A percentile compares a stretch with the other conserved stretches of the same genome.
phyloP scores from a whole-genome alignment of 768 basidiomycete genomes.

The Russula sp. region DNA sequence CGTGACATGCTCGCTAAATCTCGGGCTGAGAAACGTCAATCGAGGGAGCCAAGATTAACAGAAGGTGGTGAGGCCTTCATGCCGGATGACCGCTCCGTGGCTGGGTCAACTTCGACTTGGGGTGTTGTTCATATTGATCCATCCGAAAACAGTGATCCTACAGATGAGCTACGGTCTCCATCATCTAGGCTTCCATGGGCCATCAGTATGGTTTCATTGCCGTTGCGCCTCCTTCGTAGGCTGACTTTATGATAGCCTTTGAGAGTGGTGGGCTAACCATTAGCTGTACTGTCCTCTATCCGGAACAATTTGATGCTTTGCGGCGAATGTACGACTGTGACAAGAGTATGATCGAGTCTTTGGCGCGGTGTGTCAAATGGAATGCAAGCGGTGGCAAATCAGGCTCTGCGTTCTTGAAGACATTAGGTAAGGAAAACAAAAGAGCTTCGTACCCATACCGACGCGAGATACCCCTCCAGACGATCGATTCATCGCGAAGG shows the following conservation, averaged over 20 bases:
- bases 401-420: constrained; percentile 94
- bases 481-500: constrained; percentile 98
- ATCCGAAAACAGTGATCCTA: constrained; percentile 58
- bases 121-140: constrained; percentile 84
- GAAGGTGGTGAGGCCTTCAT: constrained; percentile 83
- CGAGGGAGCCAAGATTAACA: constrained; percentile 46
- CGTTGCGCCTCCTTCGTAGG: constrained; percentile 3
- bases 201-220: constrained; percentile 48
- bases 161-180: constrained; percentile 67
- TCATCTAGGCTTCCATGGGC: constrained; percentile 80
- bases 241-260: constrained; percentile 50
- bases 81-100: constrained; percentile 81
- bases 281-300: constrained; percentile 90
- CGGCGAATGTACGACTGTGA: constrained; percentile 92
- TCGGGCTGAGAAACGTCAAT: constrained; percentile 67
- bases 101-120: constrained; percentile 87
- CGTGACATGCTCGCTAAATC: constrained; percentile 74
- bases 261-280: constrained; percentile 87
- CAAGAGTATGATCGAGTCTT: constrained; percentile 86
- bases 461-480: constrained; percentile 43
- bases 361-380: constrained; percentile 95
- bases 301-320: constrained; percentile 94
- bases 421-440: constrained; percentile 52
- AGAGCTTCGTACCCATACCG: constrained; percentile 2
- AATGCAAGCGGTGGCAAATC: constrained; percentile 94